These are phyloP conservation scores for Candolleomyces eurysporus DNA, from an alignment of 768 basidiomycete genomes.

Conservation along the genomic window DNA sequence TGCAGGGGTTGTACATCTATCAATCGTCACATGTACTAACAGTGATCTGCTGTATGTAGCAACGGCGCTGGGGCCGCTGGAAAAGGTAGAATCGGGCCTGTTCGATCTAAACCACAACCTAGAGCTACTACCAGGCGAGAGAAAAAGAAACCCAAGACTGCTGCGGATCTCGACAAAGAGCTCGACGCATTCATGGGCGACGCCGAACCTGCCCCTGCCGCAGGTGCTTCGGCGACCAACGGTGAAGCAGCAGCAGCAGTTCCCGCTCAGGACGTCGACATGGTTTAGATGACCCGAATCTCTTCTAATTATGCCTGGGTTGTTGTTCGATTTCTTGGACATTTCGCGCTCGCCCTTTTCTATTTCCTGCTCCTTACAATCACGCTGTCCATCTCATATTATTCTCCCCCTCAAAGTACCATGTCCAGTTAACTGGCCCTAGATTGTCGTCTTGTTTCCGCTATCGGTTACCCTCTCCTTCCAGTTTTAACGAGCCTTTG, in stretches of 20 bases:
- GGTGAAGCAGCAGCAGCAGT: conserved; percentile 13
- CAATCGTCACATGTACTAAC: too few relatives aligned
- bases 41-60: background rate
- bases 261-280: conserved; percentile 49
- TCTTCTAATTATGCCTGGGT: background rate
- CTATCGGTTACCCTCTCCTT: too few relatives aligned
- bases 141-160: conserved; percentile 62
- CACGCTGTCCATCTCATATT: too few relatives aligned
- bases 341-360: too few relatives aligned
- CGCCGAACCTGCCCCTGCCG: conserved; percentile 26
- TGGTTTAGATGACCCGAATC: conserved; percentile 31
- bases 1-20: background rate
- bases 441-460: too few relatives aligned
- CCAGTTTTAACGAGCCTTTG: too few relatives aligned
- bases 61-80: conserved; percentile 21
- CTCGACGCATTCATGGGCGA: conserved; percentile 85
- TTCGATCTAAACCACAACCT: conserved; percentile 39
- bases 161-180: conserved; percentile 84
- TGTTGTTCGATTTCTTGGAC: background rate
- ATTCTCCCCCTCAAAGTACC: too few relatives aligned
- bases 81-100: conserved; percentile 42
- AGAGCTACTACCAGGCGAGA: background rate
- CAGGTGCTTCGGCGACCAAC: conserved; percentile 7
- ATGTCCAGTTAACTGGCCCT: too few relatives aligned
- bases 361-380: too few relatives aligned